Evolutionary conservation across 2,329 filamentous ascomycete species (phyloP), one percentile per base, ranked within the genome.

Genomic region (Clonostachys byssicola): DNA sequence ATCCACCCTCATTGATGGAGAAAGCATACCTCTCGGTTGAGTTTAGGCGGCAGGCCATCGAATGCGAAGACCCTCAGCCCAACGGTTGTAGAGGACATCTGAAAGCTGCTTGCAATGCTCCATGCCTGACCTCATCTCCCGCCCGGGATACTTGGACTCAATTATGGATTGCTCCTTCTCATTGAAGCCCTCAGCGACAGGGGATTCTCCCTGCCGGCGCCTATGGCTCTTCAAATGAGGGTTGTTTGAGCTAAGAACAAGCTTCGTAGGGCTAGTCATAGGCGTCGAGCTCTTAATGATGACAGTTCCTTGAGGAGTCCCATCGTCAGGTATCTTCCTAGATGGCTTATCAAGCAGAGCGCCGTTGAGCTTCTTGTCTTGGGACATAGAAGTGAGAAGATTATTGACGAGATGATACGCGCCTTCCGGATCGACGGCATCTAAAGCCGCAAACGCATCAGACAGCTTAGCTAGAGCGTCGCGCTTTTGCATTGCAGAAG

Each of bases 81-180:
- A 99, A 40, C 92, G 81, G 14, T 85, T 83, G 68, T 96, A 97
- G 17, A 99, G 78, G 17, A 95, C 89, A 63, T 96, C 91, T 2
- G 89, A 89, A 36, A 97, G 75, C 62, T 95, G 83, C 60, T 90
- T 89, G 54, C 87, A 88, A 67, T 96, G 92, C 66, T 96, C 92
- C 89, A 96, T 92, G 3, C 91, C 92, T 2, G 83, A 78, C 42
- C 69, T 67, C 3, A 77, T 60, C 45, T 77, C 70, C 38, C 75
- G 73, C 2, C 78, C 78, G 2, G 79, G 80, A 46, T 78, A 81
- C 55, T 74, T 79, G 14, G 73, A 66, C 54, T 78, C 73, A 3
- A 67, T 64, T 20, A 70, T 78, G 42, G 73, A 65, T 56, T 68
- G 72, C 50, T 78, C 71, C 38, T 64, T 65, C n/a, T 62, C 57